Evolutionary conservation across 352 stramenopile genomes (phyloP).

Genomic region (Phytophthora sp.): DNA sequence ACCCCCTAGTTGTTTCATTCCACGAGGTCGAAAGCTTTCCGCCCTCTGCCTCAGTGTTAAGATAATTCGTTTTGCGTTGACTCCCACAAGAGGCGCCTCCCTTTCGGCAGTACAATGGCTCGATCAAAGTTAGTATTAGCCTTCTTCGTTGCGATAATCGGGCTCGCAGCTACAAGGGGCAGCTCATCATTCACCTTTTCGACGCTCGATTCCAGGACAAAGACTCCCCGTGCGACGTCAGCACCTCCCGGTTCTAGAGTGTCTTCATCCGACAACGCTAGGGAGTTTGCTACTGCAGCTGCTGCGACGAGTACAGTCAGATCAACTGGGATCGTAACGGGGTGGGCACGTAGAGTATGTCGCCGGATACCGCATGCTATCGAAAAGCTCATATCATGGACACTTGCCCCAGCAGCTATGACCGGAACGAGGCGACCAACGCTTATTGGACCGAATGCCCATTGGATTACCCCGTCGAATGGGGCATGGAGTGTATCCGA

Average conservation of each 20-base stretch:
- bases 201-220: background rate
- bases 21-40: background rate
- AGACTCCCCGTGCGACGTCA: background rate
- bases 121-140: slow-evolving; percentile 9
- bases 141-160: slow-evolving; percentile 1
- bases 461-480: slow-evolving; percentile 59
- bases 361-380: slow-evolving; percentile 33
- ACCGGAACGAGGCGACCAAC: slow-evolving; percentile 48
- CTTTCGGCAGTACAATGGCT: slow-evolving; percentile 22
- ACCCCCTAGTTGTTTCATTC: background rate
- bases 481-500: slow-evolving; percentile 57
- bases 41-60: too few species aligned
- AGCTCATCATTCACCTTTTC: background rate
- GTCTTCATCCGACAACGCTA: background rate
- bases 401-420: slow-evolving; percentile 47
- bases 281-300: slow-evolving; percentile 12
- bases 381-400: slow-evolving; percentile 44
- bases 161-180: slow-evolving; percentile 2
- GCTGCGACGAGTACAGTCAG: slow-evolving; percentile 28
- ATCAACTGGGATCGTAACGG: slow-evolving; percentile 44
- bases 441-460: slow-evolving; percentile 69
- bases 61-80: slow-evolving; percentile 22
- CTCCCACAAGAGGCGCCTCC: slow-evolving; percentile 7
- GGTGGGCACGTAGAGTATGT: slow-evolving; percentile 45
- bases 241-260: slow-evolving; percentile 1